Evolutionary conservation across 2,329 filamentous ascomycete species (phyloP).

Genomic region (Colletotrichum camelliae): DNA sequence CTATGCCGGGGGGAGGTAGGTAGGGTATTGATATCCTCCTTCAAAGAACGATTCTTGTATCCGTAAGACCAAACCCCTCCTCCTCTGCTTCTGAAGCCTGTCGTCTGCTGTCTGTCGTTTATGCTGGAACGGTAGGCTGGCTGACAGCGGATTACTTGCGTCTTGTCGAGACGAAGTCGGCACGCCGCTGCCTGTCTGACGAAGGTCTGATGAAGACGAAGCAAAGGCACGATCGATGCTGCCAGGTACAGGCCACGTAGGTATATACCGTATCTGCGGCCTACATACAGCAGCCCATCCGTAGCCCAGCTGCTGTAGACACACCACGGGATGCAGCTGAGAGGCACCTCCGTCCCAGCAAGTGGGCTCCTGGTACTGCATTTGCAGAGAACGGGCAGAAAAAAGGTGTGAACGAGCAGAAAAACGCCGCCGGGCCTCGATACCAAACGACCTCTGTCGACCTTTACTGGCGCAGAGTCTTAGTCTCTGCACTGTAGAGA

Average conservation of each 20-base stretch:
- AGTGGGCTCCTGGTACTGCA: not conserved
- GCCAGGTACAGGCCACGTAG: not conserved
- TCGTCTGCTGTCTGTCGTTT: not conserved
- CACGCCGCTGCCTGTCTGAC: not conserved
- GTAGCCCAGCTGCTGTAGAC: not conserved
- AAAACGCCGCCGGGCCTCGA: not conserved
- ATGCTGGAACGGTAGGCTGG: not conserved
- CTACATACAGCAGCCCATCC: not conserved
- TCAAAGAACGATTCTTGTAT: not conserved
- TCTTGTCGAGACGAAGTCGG: not conserved
- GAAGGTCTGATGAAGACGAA: not conserved
- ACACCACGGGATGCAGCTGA: not conserved
- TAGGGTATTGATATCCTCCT: not conserved
- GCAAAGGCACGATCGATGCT: not conserved
- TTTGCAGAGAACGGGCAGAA: conserved; percentile 9
- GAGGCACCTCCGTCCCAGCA: conserved; percentile 1
- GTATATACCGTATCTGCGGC: not conserved
- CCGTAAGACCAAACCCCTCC: not conserved
- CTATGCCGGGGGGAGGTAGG: not conserved
- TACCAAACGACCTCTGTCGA: not conserved
- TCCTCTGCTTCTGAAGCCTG: not conserved
- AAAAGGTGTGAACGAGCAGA: not conserved
- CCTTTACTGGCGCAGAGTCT: not conserved
- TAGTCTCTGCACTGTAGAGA: not conserved
- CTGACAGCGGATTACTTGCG: not conserved